A percentile compares a stretch with the other conserved stretches of the same genome.
Conservation (phyloP, 208 protist genomes). For the Acanthamoeba polyphaga region DNA sequence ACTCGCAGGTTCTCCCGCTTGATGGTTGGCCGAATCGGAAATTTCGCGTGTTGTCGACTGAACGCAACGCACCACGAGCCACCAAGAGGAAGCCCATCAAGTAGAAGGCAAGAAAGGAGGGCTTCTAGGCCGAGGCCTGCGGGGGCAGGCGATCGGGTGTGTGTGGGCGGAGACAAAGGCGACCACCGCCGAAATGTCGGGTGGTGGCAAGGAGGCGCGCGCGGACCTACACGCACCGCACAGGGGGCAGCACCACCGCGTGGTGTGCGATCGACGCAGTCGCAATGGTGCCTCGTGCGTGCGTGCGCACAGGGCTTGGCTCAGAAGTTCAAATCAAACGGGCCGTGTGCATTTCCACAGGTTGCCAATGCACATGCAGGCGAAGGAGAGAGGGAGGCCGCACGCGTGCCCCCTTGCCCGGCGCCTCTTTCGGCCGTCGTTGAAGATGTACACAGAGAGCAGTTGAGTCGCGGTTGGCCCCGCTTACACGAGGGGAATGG, state of each 20-base stretch:
- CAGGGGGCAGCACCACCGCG: neutral
- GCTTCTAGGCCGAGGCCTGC: neutral
- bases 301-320: too few relatives aligned
- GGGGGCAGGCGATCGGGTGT: neutral
- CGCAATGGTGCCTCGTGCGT: too few relatives aligned
- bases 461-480: too few relatives aligned
- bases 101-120: neutral
- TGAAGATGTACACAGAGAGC: too few relatives aligned
- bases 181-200: neutral
- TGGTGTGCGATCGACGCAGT: too few relatives aligned
- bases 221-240: neutral
- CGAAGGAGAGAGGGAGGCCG: too few relatives aligned
- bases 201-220: neutral
- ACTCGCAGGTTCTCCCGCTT: neutral
- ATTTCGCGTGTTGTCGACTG: slow-evolving; percentile 26
- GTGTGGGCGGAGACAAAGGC: too few relatives aligned
- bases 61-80: neutral
- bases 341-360: slow-evolving; percentile 15
- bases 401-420: too few relatives aligned
- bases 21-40: neutral
- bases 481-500: slow-evolving; percentile 31
- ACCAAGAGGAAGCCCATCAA: neutral
- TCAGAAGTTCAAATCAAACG: neutral
- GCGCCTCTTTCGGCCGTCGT: neutral
- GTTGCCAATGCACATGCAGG: slow-evolving; percentile 23